These are phyloP conservation scores for Saccharomyces hybrid DNA, from an alignment of 1,139 yeast genomes.

Conservation along the genomic window DNA sequence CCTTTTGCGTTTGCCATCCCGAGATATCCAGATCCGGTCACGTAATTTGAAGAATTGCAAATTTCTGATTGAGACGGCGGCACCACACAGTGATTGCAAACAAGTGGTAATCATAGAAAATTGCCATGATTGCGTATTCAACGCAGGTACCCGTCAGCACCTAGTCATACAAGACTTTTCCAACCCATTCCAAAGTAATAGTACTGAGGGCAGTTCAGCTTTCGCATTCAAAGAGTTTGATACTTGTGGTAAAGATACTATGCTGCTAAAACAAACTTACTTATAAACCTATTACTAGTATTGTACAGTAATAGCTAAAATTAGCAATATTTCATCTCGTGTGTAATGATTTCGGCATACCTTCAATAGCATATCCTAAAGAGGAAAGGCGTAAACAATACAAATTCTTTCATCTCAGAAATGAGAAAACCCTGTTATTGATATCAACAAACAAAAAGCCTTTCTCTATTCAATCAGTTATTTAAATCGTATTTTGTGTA, in stretches of 20 bases:
- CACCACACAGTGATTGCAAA: not conserved
- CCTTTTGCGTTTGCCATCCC: constrained; percentile 6
- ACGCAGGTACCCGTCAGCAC: constrained; percentile 5
- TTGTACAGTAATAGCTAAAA: not conserved
- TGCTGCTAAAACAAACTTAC: not conserved
- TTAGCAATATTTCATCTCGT: not conserved
- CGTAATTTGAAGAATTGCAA: constrained; percentile 16
- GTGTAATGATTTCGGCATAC: not conserved
- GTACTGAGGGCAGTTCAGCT: not conserved
- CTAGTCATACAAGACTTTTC: constrained; percentile 2
- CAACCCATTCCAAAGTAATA: not conserved
- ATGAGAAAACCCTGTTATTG: not conserved
- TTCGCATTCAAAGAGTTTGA: not conserved
- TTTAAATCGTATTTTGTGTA: not conserved
- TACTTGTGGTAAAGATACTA: constrained; percentile 4
- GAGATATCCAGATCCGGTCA: constrained; percentile 19
- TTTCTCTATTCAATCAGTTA: not conserved
- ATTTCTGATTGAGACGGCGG: constrained; percentile 7
- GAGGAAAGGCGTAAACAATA: constrained; percentile 7
- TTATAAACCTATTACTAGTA: not conserved
- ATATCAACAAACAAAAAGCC: not conserved
- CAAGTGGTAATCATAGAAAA: constrained; percentile 22
- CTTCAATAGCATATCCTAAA: constrained; percentile 4
- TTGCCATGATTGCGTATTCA: constrained; percentile 15
- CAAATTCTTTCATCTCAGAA: not conserved